These are phyloP conservation scores for Helenozyma baotianmanensis DNA, from an alignment of 805 yeast species.

Conservation along the genomic window DNA sequence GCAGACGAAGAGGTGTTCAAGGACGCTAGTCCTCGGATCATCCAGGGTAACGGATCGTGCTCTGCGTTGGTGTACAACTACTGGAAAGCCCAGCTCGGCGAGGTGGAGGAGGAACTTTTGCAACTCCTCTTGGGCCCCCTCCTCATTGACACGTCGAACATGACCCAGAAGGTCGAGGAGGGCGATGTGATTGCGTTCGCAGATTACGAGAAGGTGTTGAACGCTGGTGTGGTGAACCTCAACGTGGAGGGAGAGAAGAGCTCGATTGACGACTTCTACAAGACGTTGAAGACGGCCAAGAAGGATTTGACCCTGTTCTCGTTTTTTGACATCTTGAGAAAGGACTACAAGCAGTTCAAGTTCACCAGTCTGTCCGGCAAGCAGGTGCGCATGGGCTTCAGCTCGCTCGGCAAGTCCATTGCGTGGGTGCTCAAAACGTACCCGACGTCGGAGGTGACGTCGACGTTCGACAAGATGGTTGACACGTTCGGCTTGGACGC, in stretches of 20 bases:
- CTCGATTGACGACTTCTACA: constrained; percentile 15
- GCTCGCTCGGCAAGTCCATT: constrained; percentile 65
- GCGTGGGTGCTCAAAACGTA: constrained; percentile 43
- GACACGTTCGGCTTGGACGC: constrained; percentile 23
- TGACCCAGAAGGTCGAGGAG: constrained; percentile 57
- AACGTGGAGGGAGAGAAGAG: constrained; percentile 9
- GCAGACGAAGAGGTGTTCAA: constrained; percentile 54
- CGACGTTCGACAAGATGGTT: constrained; percentile 18
- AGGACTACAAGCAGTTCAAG: constrained; percentile 80
- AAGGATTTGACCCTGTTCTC: constrained; percentile 61
- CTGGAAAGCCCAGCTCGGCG: constrained; percentile 38
- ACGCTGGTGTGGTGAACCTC: neutral
- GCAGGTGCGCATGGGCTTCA: constrained; percentile 55
- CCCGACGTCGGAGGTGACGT: constrained; percentile 18
- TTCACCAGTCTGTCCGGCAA: constrained; percentile 23
- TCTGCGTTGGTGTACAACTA: constrained; percentile 65
- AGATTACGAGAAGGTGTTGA: constrained; percentile 27
- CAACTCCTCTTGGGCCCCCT: constrained; percentile 62
- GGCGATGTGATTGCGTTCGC: constrained; percentile 49
- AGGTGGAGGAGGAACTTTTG: constrained; percentile 29
- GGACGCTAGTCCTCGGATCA: constrained; percentile 57
- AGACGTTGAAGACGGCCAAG: constrained; percentile 45
- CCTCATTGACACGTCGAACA: constrained; percentile 69
- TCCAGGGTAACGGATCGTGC: constrained; percentile 71
- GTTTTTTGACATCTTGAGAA: constrained; percentile 59